A percentile compares a stretch with the other conserved stretches of the same genome.
Conservation (phyloP, 495 filamentous ascomycete species). For the Aspergillus egyptiacus region DNA sequence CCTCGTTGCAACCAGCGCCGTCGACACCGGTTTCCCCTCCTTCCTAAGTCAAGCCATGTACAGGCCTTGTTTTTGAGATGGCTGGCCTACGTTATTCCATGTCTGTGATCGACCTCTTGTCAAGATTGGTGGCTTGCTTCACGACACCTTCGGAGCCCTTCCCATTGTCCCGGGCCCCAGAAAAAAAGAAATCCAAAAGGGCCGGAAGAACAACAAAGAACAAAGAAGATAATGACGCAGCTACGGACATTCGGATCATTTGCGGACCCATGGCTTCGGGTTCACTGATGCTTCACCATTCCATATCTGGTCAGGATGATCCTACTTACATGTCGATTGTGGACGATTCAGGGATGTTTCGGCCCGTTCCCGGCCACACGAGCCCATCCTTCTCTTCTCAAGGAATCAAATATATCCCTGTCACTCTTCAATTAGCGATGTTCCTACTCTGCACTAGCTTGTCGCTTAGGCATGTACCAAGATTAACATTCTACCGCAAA, state of each 20-base stretch:
- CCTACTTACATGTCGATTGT: conserved; percentile 15
- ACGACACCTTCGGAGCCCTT: background rate
- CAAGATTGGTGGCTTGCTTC: background rate
- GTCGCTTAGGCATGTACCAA: background rate
- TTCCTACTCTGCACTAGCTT: background rate
- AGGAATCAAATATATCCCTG: background rate
- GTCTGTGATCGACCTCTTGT: background rate
- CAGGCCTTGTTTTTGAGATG: background rate
- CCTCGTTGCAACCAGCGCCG: background rate
- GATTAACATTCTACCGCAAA: conserved; percentile 7
- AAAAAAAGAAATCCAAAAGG: conserved; percentile 5
- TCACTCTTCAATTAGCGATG: background rate
- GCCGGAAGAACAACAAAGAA: conserved; percentile 10
- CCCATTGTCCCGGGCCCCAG: background rate
- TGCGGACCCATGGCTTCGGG: conserved; percentile 16
- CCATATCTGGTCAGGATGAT: conserved; percentile 8
- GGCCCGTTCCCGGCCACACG: conserved; percentile 18
- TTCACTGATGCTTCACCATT: conserved; percentile 6
- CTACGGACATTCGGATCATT: conserved; percentile 13
- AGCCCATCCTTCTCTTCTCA: background rate
- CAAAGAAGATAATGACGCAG: conserved; percentile 16
- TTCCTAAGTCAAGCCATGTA: background rate
- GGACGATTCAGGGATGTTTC: conserved; percentile 17
- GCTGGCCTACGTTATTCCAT: background rate
- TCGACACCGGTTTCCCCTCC: background rate